Base-by-base conservation (phyloP, 805 yeast genomes). In the Yarrowia osloensis region DNA sequence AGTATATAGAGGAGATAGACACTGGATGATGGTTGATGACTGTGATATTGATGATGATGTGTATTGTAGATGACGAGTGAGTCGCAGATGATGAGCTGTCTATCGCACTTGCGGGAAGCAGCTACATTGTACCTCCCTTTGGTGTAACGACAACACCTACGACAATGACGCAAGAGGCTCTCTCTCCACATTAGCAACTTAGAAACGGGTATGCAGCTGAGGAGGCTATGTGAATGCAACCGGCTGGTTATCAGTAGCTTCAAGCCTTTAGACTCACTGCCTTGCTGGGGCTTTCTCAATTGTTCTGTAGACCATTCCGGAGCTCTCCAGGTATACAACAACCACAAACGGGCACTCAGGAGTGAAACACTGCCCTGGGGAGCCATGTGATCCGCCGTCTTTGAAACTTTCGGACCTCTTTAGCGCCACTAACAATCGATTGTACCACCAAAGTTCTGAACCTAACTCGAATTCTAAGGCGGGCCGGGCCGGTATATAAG, bases 1-100 rank as follows among this genome's bases (percentile, higher is more conserved):
- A 29, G 35, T 49, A 33, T 50, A 31, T 31, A 50, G 39, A 50
- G 55, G 35, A n/a, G 54, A 47, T 47, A 47, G 54, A 47, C 33
- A 28, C 24, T 19, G 22, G 12, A 19, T 9, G 24, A 42, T 11
- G 26, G 11, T 21, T 21, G 44, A n/a, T 37, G 40, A 4, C 1
- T 6, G 31, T n/a, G n/a, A n/a, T n/a, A n/a, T n/a, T n/a, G n/a
- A n/a, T n/a, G n/a, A n/a, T n/a, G n/a, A n/a, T n/a, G n/a, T n/a
- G n/a, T n/a, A n/a, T n/a, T n/a, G n/a, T n/a, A n/a, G n/a, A n/a
- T n/a, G n/a, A n/a, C n/a, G n/a, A n/a, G n/a, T n/a, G n/a, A n/a
- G n/a, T n/a, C n/a, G n/a, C n/a, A n/a, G n/a, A n/a, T n/a, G n/a
- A n/a, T n/a, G n/a, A n/a, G n/a, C n/a, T n/a, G n/a, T n/a, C n/a